phyloP scores from a whole-genome alignment of 2,329 filamentous ascomycete genomes.

The Fusarium avenaceum region DNA sequence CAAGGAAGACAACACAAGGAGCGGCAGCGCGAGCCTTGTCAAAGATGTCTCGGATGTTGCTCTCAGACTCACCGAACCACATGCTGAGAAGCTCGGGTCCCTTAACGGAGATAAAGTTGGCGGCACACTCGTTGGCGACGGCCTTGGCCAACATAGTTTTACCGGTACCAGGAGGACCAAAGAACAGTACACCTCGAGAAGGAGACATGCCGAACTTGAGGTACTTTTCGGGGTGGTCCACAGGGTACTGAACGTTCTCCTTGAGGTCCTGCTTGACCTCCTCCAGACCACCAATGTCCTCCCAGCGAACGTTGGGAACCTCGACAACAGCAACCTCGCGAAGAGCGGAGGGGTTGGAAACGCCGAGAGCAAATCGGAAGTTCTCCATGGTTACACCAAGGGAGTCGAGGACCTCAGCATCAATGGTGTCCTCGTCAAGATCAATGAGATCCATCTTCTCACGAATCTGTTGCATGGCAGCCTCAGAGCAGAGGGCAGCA shows the following conservation, averaged over 20 bases:
- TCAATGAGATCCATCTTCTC: slow-evolving; percentile 99
- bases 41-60: slow-evolving; percentile 99
- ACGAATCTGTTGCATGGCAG: slow-evolving; percentile 99
- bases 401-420: slow-evolving; percentile 97
- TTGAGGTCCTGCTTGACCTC: slow-evolving; percentile 99
- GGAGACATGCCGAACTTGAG: slow-evolving; percentile 99
- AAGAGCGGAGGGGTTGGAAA: slow-evolving; percentile 98
- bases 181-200: slow-evolving; percentile 98
- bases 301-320: slow-evolving; percentile 99
- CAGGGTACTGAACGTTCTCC: slow-evolving; percentile 98
- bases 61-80: slow-evolving; percentile 99
- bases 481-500: slow-evolving; percentile 97
- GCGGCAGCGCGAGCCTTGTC: slow-evolving; percentile 99
- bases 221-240: slow-evolving; percentile 99
- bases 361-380: slow-evolving; percentile 98
- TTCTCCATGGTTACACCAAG: slow-evolving; percentile 99
- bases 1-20: slow-evolving; percentile 98
- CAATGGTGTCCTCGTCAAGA: slow-evolving; percentile 98
- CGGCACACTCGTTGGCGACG: slow-evolving; percentile 98
- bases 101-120: slow-evolving; percentile 99
- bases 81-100: slow-evolving; percentile 98
- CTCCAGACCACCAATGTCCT: slow-evolving; percentile 98
- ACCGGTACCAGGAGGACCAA: slow-evolving; percentile 99
- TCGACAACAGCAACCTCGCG: slow-evolving; percentile 99
- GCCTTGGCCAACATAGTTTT: slow-evolving; percentile 99